Evolutionary conservation across 2,329 filamentous ascomycete genomes (phyloP), one percentile per base, ranked within the genome.

Genomic region (Aspergillus pseudonomiae): DNA sequence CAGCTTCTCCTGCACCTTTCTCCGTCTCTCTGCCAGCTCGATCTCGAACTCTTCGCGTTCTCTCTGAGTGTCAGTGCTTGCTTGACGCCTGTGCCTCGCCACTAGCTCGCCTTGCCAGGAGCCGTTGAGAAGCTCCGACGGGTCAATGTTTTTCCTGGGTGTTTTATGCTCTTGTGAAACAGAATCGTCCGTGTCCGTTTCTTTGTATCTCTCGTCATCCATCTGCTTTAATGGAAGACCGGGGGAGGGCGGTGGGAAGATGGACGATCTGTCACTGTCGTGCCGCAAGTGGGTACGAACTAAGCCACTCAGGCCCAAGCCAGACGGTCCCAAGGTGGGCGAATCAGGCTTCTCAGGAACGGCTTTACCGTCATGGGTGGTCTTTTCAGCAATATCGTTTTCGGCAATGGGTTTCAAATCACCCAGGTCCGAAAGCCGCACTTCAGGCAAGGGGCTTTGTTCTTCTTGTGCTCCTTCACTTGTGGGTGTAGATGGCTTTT

Each of bases 271-370:
- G 63, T 89, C 90, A 78, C 94, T 98, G 67, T 90, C 88, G 39
- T 88, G 88, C 57, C 95, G 88, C 46, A 98, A 81, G 81, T 98
- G 95, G 65, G 94, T 90, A 36, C 91, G 88, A 53, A 97, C 89
- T 82, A 97, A 86, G 2, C 91, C 91, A 71, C 90, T 94, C 19
- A 97, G 82, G 1, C 92, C 93, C 21, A 78, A 68, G 3, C 77
- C 78, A 0, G 91, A 64, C 28, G 77, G 89, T 2, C 91, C 91
- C 6, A 97, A 80, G 0, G 92, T 96, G 0, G 94, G 93, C 0
- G 93, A 96, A 71, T 96, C 92, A 5, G 77, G 74, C 45, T 75
- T 71, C 53, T 74, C 70, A 3, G 74, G 70, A 45, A 64, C 50
- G 55, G 63, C 57, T 28, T 69, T 65, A 0, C 52, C 55, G 26